Evolutionary conservation across 768 basidiomycete species (phyloP), one percentile per base, ranked within the genome.

Genomic region (Neoboletus brunneissimus): DNA sequence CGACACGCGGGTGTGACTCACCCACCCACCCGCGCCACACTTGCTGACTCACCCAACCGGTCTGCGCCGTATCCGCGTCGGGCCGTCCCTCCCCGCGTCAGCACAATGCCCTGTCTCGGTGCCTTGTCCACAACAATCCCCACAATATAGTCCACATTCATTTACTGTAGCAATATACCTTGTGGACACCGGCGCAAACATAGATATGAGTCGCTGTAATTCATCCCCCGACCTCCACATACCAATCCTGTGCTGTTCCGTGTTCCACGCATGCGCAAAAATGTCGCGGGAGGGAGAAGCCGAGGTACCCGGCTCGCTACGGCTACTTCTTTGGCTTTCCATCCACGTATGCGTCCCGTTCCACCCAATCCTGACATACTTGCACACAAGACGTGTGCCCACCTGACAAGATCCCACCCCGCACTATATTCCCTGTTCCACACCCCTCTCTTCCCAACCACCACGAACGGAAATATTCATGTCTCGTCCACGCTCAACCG

Each of bases 91-190:
- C 7, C 31, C 20, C 59, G 40, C 55, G 61, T 18, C 29, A 27
- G 22, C 22, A 45, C 59, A 54, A 50, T 7, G 13, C 53, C 32
- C n/a, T 64, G 58, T 64, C 64, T 64, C 58, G 58, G 54, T 50
- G 13, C 48, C 49, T 63, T 47, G 52, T 63, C 57, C 22, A 43
- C 38, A 12, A 18, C 16, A n/a, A 12, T 2, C 25, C 9, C 41
- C 41, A 42, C 42, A 43, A 43, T 43, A 10, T 6, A 27, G 27
- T 27, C 27, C 27, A 27, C 27, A 27, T 27, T 27, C 27, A 27
- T 27, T 27, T 12, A 10, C 31, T 2, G 31, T n/a, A 18, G 37
- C 16, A 16, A 18, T 37, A 5, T 11, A 15, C 35, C 16, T 15
- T 37, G 35, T 37, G 5, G 15, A 37, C 29, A 3, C 34, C 31